phyloP scores from a whole-genome alignment of 2,329 filamentous ascomycete species.

The Plenodomus biglobosus region DNA sequence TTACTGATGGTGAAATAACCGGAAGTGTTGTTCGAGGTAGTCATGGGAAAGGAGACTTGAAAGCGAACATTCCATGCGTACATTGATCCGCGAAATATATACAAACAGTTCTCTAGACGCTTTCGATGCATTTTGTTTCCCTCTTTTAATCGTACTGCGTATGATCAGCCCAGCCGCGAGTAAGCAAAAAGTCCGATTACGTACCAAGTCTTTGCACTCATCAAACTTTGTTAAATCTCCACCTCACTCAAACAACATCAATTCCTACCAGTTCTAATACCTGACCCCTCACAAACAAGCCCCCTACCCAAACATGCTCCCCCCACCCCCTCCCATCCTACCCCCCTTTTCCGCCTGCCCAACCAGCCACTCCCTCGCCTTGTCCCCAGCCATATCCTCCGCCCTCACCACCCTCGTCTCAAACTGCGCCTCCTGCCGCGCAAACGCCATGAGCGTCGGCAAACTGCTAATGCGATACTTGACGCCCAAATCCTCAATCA shows the following conservation, averaged over 20 bases:
- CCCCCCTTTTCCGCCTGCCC: constrained; percentile 52
- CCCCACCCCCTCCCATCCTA: constrained; percentile 49
- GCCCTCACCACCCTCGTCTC: constrained; percentile 49
- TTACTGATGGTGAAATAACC: too few species aligned
- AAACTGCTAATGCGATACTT: constrained; percentile 48
- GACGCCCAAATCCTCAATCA: constrained; percentile 47
- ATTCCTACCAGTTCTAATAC: too few species aligned
- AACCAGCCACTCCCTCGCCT: constrained; percentile 51
- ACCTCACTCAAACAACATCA: neutral
- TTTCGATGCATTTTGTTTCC: too few species aligned
- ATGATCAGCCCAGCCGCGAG: too few species aligned
- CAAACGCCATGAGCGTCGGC: constrained; percentile 55
- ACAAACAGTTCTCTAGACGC: too few species aligned
- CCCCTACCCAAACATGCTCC: constrained; percentile 42
- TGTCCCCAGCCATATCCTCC: constrained; percentile 50
- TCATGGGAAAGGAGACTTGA: too few species aligned
- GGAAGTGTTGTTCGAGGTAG: too few species aligned
- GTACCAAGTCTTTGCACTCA: too few species aligned
- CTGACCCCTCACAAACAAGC: constrained; percentile 21
- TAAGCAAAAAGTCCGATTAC: too few species aligned
- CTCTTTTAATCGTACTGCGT: too few species aligned
- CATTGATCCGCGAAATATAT: too few species aligned
- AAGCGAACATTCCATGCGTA: too few species aligned
- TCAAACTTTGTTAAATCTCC: neutral
- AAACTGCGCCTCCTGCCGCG: constrained; percentile 53